Base-by-base conservation (phyloP, 1,284 basidiomycete species). In the Porphyrellus sp. region DNA sequence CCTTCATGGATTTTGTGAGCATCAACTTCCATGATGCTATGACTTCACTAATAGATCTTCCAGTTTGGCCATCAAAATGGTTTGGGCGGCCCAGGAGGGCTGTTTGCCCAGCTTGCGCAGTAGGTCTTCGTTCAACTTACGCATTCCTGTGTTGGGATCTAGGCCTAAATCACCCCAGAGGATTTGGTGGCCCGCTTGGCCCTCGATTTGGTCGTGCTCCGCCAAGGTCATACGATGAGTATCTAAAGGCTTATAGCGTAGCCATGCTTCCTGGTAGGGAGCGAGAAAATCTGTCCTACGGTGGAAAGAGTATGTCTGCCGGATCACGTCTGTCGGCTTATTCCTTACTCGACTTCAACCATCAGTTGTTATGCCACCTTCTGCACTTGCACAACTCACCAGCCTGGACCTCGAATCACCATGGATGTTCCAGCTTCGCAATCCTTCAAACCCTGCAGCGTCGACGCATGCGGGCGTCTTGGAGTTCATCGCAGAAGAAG, bases 401-500 rank as follows among this genome's bases (percentile, higher is more conserved):
- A 81, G 83, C 40, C 80, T 98, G 49, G 96, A 99, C 67, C 81
- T 99, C 47, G 89, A 93, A 57, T 83, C 83, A 0, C 97, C 97
- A 0, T 98, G 95, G 93, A 93, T 91, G 74, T 99, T 99, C 72
- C 87, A 97, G 63, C 79, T 99, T 43, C 87, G 91, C 49, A 98
- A 97, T 72, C 93, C 95, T 1, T 72, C 82, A 41, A 93, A 94
- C 68, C 78, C 89, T 13, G 88, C 89, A 13, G 90, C 88, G 21
- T 86, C 90, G 18, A 99, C 97, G 1, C 93, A 99, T 68, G 90
- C 90, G 1, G 97, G 97, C 78, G 97, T 99, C 16, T 82, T 99
- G 40, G 97, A 99, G 70, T 99, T 99, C 72, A 98, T 98, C 59
- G 96, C 97, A 1, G 91, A 98, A 53, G 95, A 98, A 70, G 97